Evolutionary conservation across 2,329 filamentous ascomycete species (phyloP).

Genomic region (Penicillium sp.): DNA sequence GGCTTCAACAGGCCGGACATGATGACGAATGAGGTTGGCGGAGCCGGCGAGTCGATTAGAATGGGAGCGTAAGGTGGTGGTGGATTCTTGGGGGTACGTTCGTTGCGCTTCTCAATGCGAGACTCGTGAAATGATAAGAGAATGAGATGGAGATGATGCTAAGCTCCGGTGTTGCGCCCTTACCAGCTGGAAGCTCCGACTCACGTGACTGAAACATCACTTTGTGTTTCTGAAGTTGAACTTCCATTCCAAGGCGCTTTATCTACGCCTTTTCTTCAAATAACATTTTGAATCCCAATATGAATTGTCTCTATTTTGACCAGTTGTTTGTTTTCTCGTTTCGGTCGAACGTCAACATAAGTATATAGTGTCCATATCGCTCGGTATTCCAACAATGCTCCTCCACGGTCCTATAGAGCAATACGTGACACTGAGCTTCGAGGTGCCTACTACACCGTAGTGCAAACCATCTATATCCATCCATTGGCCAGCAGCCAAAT

Average conservation of each 20-base stretch:
- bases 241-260: background rate
- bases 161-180: constrained; percentile 22
- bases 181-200: constrained; percentile 28
- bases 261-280: background rate
- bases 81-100: background rate
- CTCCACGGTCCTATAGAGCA: too few species aligned
- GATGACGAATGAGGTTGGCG: constrained; percentile 33
- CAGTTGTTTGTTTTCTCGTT: too few species aligned
- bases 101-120: background rate
- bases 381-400: too few species aligned
- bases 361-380: too few species aligned
- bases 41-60: background rate
- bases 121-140: constrained; percentile 12
- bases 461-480: too few species aligned
- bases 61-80: background rate
- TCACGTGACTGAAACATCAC: constrained; percentile 27
- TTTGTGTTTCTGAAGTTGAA: background rate
- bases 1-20: constrained; percentile 87
- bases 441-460: too few species aligned
- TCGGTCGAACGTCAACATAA: too few species aligned
- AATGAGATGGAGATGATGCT: constrained; percentile 18
- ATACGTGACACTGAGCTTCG: too few species aligned
- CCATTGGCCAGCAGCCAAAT: too few species aligned
- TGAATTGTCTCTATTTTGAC: background rate
- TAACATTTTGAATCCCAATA: background rate